Evolutionary conservation across 306 rosid species (phyloP).

Genomic region (Quercus wislizeni): DNA sequence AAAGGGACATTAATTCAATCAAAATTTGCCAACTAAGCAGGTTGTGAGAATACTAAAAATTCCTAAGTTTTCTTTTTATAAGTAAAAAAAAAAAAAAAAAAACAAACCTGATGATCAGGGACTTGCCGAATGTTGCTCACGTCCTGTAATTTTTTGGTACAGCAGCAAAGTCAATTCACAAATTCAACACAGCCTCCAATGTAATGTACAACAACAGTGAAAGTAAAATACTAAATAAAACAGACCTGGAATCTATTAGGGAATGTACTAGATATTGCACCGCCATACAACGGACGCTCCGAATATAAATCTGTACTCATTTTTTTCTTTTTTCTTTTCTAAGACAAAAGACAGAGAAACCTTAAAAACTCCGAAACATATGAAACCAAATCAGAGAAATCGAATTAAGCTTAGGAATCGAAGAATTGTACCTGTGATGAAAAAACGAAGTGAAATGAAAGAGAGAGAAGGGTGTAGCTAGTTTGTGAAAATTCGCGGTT

Average conservation of each 20-base stretch:
- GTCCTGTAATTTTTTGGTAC: constrained; percentile 42
- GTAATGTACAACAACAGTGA: not conserved
- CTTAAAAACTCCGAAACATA: too few species aligned
- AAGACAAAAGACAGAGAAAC: not conserved
- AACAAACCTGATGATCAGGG: constrained; percentile 81
- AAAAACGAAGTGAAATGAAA: too few species aligned
- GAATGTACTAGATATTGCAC: constrained; percentile 57
- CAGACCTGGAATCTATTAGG: constrained; percentile 71
- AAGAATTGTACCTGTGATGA: too few species aligned
- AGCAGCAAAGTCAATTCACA: too few species aligned
- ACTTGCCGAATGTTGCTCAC: constrained; percentile 76
- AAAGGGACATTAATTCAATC: too few species aligned
- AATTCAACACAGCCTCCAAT: not conserved
- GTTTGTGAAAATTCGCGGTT: too few species aligned
- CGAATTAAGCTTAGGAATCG: too few species aligned
- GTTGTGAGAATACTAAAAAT: too few species aligned
- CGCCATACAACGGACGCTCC: constrained; percentile 64
- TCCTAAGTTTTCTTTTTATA: not conserved
- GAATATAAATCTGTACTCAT: constrained; percentile 49
- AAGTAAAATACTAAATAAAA: not conserved
- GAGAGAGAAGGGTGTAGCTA: too few species aligned
- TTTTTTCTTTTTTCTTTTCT: not conserved
- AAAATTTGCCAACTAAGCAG: too few species aligned
- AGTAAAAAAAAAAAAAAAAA: not conserved
- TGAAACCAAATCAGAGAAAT: too few species aligned